Base-by-base conservation (phyloP, 2,329 filamentous ascomycete species). In the Colletotrichum somersetense region DNA sequence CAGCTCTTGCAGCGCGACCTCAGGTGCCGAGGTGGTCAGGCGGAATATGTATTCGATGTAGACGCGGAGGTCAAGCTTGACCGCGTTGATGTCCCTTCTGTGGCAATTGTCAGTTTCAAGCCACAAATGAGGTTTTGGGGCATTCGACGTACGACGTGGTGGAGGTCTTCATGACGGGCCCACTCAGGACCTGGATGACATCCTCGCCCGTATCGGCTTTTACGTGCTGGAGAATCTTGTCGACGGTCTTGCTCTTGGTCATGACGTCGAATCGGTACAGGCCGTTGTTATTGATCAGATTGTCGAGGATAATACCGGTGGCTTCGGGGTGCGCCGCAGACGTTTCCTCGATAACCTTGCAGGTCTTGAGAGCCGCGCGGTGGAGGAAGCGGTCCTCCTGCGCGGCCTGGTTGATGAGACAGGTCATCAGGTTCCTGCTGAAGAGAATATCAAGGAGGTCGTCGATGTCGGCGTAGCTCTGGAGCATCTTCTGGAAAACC, bases 231-330 rank as follows among this genome's bases (percentile, higher is more conserved):
- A 97, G 82, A 2, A 96, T 85, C 74, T 89, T 91, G 76, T 97
- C 94, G 1, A 97, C 84, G 0, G 94, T 96, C 82, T 96, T 97
- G 2, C 92, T 92, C 79, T 93, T 96, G 0, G 95, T 97, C 69
- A 92, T 86, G 74, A 93, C 91, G 78, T 98, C 96, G 77, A 98
- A 96, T 78, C 92, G 93, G 75, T 94, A 90, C 1, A 88, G 88
- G 2, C 93, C 93, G 72, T 91, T 85, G 62, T 90, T 89, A 48
- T 89, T 89, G 55, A 96, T 87, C n/a, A 98, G 83, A 33, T 89
- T 89, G 52, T 87, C 85, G 16, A 96, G 82, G 8, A 96, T 84
- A 1, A 87, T 83, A 5, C 87, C 80, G 1, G 93, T 86, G 30
- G 91, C 85, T 6, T 84, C 83, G 0, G 91, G 89, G 7, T 92